Base-by-base conservation (phyloP, 192 early-diverging fungal genomes). In the Coemansia pectinata region DNA sequence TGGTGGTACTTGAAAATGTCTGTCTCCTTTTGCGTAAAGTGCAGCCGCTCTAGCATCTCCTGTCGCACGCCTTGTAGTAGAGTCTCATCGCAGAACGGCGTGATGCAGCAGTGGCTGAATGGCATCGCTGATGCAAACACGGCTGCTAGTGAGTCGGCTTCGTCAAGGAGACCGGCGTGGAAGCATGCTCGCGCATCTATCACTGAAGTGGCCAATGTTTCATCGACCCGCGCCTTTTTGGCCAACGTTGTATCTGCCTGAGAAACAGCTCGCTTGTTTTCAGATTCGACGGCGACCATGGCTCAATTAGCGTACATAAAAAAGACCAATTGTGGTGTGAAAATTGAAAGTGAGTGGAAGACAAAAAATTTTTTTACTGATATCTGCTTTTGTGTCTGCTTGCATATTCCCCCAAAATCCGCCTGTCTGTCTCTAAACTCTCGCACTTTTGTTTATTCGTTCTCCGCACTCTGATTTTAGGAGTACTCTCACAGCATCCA, bases 1-100 rank as follows among this genome's bases (percentile, higher is more conserved):
- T 93, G 91, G 70, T 88, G 79, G 67, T 91, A 88, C 76, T 91
- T 90, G 86, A 92, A 92, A 36, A 94, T 93, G 62, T 94, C 93
- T 1, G 93, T 94, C 70, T 94, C 93, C 82, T 94, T 94, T n/a
- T 80, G 72, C 9, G 91, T 93, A 64, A 90, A 92, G 59, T 89
- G 87, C 50, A 94, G 68, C 2, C 75, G 74, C 41, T 77, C 73
- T 33, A 85, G 70, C 60, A 92, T 87, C 75, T 94, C 92, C 12
- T 78, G 70, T 9, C 90, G 84, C 25, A 92, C 91, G 48, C 79
- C 80, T 5, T 80, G 74, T 14, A 94, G 69, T 38, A 94, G 81
- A 7, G 73, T 67, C 60, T 90, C 89, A 58, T 83, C 69, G 61
- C 90, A 76, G 33, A 94, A 83, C 21, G 85, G 69, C 27, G 78